Base-by-base conservation (phyloP, 1,284 basidiomycete genomes). In the Fomitiporia mediterranea region DNA sequence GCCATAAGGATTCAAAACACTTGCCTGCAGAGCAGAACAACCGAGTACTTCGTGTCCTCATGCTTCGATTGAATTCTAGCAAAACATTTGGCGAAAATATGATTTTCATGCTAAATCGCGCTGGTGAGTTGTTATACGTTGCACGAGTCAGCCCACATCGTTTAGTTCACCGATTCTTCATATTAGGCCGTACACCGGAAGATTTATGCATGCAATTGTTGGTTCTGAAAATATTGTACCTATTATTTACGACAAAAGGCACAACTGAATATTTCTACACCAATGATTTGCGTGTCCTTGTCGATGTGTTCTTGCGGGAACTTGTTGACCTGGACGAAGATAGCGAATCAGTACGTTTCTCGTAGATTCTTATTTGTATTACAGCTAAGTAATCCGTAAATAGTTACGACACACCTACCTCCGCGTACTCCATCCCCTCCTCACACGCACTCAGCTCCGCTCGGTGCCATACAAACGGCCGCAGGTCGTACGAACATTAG, bases 251-350 rank as follows among this genome's bases (percentile, higher is more conserved):
- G 15, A 97, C 93, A 0, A 85, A 87, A 57, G 92, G 90, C 25
- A 96, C 94, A 9, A 86, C 91, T 9, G 94, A 98, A 69, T 99
- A 92, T 70, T 98, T 99, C 66, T 99, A 98, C 72, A 98, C 94
- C 9, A 99, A 99, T 68, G 96, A 99, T 66, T 78, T 99, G 27
- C 84, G 91, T 61, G 96, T 99, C 1, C 77, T 99, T 8, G 92
- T 98, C 8, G 96, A 99, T 66, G 94, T 99, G 2, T 98, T 99
- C 65, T 79, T 99, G 28, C 85, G 96, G 40, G 94, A 97, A 68
- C 76, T 99, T 32, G 81, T 84, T 15, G 89, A 98, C 69, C 75
- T 99, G 21, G 94, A 94, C 54, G 95, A 98, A 57, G 93, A 97
- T 39, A 88, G 84, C 64, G 93, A 98, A 74, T 91, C 94, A 58